A percentile compares a stretch with the other conserved stretches of the same genome.
Conservation (phyloP, 805 yeast species). For the Saccharomycopsis microspora region DNA sequence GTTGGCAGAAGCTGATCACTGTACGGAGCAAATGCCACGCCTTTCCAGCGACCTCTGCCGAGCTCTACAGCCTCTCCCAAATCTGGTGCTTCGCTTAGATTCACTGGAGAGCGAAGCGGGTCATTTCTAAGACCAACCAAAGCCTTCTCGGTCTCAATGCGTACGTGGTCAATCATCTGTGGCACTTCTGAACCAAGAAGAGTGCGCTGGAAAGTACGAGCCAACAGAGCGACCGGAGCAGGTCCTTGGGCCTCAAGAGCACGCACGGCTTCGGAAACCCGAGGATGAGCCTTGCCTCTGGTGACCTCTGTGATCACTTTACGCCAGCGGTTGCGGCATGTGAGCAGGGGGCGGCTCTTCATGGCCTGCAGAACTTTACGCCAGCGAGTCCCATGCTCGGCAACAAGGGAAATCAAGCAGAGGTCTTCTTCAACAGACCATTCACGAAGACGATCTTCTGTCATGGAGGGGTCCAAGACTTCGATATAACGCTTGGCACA, state of each 20-base stretch:
- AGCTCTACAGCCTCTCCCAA: no score
- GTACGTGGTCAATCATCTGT: neutral
- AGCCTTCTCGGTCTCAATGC: conserved; percentile 4
- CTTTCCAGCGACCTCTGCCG: no score
- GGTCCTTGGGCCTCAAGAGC: neutral
- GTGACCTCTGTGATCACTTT: conserved; percentile 70
- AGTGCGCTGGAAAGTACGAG: neutral
- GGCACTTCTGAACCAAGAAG: neutral
- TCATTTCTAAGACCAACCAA: conserved; percentile 1
- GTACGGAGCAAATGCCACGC: no score
- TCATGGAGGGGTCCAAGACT: conserved; percentile 67
- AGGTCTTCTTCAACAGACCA: conserved; percentile 79
- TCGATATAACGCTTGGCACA: conserved; percentile 88
- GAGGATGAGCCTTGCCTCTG: conserved; percentile 46
- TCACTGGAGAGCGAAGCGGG: no score
- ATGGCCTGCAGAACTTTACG: conserved; percentile 62
- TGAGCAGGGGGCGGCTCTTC: conserved; percentile 73
- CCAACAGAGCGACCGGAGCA: neutral
- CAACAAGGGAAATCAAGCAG: conserved; percentile 52
- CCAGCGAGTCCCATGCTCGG: conserved; percentile 80
- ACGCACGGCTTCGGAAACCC: conserved; percentile 49
- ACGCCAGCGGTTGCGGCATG: conserved; percentile 90
- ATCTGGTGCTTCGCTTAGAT: no score
- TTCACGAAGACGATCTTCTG: conserved; percentile 62
- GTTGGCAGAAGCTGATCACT: no score